These are phyloP conservation scores for Schizonepeta tenuifolia DNA, from an alignment of 257 asterid species.

Conservation along the genomic window DNA sequence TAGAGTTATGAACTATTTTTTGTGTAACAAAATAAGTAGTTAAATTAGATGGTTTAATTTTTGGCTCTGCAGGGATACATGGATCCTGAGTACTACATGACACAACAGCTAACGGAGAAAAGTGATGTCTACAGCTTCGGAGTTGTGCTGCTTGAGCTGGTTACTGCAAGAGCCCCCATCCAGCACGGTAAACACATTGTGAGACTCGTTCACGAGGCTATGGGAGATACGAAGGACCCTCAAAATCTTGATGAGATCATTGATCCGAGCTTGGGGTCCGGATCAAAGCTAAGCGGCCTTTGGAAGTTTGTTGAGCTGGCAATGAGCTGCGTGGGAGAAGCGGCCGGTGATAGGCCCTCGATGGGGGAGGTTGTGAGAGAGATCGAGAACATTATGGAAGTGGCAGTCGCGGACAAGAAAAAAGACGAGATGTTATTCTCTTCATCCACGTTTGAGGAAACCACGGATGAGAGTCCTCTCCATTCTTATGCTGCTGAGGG, in stretches of 20 bases:
- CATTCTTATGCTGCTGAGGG: constrained; percentile 47
- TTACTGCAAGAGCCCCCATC: constrained; percentile 72
- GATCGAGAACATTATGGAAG: constrained; percentile 66
- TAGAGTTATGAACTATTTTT: background rate
- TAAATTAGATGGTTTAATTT: background rate
- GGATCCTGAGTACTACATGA: constrained; percentile 96
- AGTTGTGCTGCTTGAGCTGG: constrained; percentile 70
- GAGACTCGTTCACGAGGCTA: constrained; percentile 57
- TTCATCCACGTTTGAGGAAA: constrained; percentile 47
- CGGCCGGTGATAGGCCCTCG: constrained; percentile 66
- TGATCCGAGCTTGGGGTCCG: constrained; percentile 56
- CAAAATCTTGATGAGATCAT: constrained; percentile 40
- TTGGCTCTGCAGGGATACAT: constrained; percentile 64
- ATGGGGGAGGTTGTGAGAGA: constrained; percentile 85
- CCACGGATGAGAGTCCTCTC: constrained; percentile 52
- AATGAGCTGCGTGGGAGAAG: constrained; percentile 73
- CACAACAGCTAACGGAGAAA: constrained; percentile 79
- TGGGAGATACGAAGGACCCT: constrained; percentile 38
- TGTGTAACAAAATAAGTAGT: too few relatives aligned
- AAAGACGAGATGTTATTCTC: constrained; percentile 25
- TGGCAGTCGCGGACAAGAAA: constrained; percentile 39
- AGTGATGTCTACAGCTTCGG: constrained; percentile 90
- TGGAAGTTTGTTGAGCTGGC: constrained; percentile 59
- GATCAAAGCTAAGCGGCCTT: constrained; percentile 47
- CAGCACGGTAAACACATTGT: constrained; percentile 83